Evolutionary conservation across 257 asterid species (phyloP), one percentile per base, ranked within the genome.

Genomic region (Nicotiana sylvestris): DNA sequence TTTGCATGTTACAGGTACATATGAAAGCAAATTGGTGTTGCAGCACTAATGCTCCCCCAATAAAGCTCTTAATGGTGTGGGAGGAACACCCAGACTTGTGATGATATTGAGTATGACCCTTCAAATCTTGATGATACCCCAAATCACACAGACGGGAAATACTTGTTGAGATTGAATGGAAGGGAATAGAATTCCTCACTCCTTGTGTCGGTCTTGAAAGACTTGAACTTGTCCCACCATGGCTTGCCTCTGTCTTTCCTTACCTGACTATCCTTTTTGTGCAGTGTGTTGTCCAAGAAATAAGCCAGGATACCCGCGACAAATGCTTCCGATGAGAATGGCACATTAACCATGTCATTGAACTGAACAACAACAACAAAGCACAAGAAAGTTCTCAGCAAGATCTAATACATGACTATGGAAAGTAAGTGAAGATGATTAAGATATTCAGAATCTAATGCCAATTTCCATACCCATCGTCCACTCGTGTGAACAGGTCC

Each of bases 211-310:
- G 92, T 88, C 85, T 88, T 92, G 91, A 85, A 95, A 0, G 95
- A 88, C 57, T 84, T 83, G 89, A 95, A 95, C 89, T 93, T 95
- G 90, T 93, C 99, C 99, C 99, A 95, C 98, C 98, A 95, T 49
- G 94, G 98, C 84, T 90, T 92, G 87, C 99, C 99, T 82, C 99
- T 91, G 39, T 95, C 99, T 81, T 87, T 95, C 91, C 97, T 91
- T 77, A 85, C 77, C 82, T 81, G 87, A 39, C 83, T 17, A 6
- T 92, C 98, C 85, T 91, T 89, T 90, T 84, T 95, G 90, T 89
- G 95, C 82, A 95, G 27, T 25, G 99, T 95, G 91, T 91, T 90
- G 87, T 95, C 99, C 87, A 95, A 78, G 94, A 95, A 93, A 81
- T 88, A 95, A 0, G 97, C 98, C 51, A 95, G 68, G 77, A 95